Percentiles rank a stretch among this genome's conserved stretches.
Evolutionary conservation across 352 stramenopile genomes (phyloP).

Genomic region (Globisporangium sylvaticum): DNA sequence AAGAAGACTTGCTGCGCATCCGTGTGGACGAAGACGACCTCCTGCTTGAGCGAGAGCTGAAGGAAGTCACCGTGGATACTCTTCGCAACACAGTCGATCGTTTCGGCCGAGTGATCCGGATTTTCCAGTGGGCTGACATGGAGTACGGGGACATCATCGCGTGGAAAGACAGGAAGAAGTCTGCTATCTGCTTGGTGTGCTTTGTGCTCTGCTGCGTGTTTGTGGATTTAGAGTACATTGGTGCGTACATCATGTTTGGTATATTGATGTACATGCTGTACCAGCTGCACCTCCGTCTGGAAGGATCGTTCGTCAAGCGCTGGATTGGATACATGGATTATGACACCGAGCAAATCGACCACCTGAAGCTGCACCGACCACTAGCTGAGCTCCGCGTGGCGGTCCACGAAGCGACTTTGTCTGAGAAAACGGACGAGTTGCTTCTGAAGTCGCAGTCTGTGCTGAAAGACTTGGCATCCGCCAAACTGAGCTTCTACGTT

Average conservation of each 20-base stretch:
- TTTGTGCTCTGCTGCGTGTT: slow-evolving; percentile 72
- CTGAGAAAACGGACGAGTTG: slow-evolving; percentile 44
- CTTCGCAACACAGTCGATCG: slow-evolving; percentile 72
- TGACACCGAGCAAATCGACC: slow-evolving; percentile 64
- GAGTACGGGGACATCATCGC: slow-evolving; percentile 78
- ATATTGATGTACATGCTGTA: slow-evolving; percentile 80
- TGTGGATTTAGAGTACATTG: slow-evolving; percentile 67
- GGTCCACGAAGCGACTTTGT: slow-evolving; percentile 68
- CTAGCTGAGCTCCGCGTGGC: slow-evolving; percentile 66
- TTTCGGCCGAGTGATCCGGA: slow-evolving; percentile 57
- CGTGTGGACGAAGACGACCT: slow-evolving; percentile 47
- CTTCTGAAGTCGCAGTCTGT: slow-evolving; percentile 56
- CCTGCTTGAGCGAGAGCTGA: slow-evolving; percentile 59
- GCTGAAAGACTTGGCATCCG: slow-evolving; percentile 54
- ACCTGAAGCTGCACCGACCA: slow-evolving; percentile 67
- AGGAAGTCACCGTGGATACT: slow-evolving; percentile 80
- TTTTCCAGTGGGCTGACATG: slow-evolving; percentile 70
- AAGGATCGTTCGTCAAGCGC: slow-evolving; percentile 53
- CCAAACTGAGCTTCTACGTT: slow-evolving; percentile 68
- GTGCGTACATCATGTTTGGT: slow-evolving; percentile 59
- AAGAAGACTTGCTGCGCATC: slow-evolving; percentile 63
- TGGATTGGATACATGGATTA: slow-evolving; percentile 85
- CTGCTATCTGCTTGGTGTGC: slow-evolving; percentile 45
- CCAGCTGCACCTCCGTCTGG: slow-evolving; percentile 59
- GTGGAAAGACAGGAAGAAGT: slow-evolving; percentile 86